Percentiles rank a stretch among this genome's conserved stretches.
Evolutionary conservation across 768 basidiomycete genomes (phyloP).

Genomic region (Suillus americanus): DNA sequence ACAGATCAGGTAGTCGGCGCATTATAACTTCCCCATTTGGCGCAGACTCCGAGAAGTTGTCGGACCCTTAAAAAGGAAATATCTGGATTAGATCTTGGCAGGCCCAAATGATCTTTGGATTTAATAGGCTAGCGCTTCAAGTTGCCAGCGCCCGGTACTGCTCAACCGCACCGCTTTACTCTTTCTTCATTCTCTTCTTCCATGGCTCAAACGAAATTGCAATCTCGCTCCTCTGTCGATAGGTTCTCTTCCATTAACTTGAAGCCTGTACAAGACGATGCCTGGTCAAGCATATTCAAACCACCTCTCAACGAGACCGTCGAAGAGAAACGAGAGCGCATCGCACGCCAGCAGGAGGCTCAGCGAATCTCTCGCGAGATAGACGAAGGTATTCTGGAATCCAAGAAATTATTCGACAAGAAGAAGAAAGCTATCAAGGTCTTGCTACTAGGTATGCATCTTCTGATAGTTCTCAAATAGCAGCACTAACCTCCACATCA

Average conservation of each 20-base stretch:
- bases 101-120: neutral
- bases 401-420: slow-evolving; percentile 19
- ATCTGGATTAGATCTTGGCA: slow-evolving; percentile 2
- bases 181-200: neutral
- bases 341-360: slow-evolving; percentile 24
- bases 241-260: neutral
- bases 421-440: slow-evolving; percentile 30
- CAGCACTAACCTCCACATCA: neutral
- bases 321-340: slow-evolving; percentile 6
- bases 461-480: accelerated
- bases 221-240: neutral
- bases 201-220: neutral
- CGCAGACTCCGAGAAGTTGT: neutral
- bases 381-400: slow-evolving; percentile 29
- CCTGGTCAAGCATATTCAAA: slow-evolving; percentile 24
- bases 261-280: slow-evolving; percentile 12
- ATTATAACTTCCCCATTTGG: neutral
- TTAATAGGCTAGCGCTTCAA: slow-evolving; percentile 3
- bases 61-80: neutral
- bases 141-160: neutral
- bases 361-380: slow-evolving; percentile 24
- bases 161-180: neutral
- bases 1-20: neutral
- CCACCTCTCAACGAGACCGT: slow-evolving; percentile 17
- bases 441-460: slow-evolving; percentile 23